These are phyloP conservation scores for Syzygium malaccense DNA, from an alignment of 441 rosid genomes.

Conservation along the genomic window DNA sequence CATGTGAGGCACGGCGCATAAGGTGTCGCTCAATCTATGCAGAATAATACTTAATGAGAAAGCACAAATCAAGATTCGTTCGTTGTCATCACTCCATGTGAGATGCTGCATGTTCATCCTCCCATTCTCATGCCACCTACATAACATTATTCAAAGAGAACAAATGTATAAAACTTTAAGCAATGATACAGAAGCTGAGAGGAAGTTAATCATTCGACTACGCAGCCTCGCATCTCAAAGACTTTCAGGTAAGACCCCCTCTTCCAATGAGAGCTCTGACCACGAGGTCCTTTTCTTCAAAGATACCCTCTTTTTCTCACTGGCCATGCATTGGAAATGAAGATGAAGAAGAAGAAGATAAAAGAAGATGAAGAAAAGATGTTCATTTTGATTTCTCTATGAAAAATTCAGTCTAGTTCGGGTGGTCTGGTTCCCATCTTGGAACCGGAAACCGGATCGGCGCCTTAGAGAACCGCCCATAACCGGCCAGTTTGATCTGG, in stretches of 20 bases:
- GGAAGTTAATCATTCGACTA: not conserved
- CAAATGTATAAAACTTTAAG: not conserved
- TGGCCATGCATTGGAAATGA: not conserved
- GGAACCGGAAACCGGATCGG: accelerated
- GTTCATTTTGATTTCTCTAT: not conserved
- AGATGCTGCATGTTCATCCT: not conserved
- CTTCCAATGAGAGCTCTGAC: not conserved
- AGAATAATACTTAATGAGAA: no score
- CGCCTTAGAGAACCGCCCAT: no score
- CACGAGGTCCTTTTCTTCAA: not conserved
- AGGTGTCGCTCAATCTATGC: no score
- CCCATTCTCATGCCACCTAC: not conserved
- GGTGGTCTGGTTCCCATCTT: not conserved
- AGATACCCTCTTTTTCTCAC: not conserved
- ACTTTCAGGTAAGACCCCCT: not conserved
- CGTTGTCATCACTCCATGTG: not conserved
- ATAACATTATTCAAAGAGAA: not conserved
- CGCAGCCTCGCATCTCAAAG: not conserved
- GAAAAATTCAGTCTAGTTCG: not conserved
- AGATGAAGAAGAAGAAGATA: not conserved
- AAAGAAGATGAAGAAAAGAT: not conserved
- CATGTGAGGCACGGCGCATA: no score
- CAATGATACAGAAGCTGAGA: not conserved
- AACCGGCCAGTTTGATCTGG: no score
- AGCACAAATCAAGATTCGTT: no score